Percentiles rank a stretch among this genome's conserved stretches.
Conservation (phyloP, 1,139 yeast species). For the Candida dubliniensis region DNA sequence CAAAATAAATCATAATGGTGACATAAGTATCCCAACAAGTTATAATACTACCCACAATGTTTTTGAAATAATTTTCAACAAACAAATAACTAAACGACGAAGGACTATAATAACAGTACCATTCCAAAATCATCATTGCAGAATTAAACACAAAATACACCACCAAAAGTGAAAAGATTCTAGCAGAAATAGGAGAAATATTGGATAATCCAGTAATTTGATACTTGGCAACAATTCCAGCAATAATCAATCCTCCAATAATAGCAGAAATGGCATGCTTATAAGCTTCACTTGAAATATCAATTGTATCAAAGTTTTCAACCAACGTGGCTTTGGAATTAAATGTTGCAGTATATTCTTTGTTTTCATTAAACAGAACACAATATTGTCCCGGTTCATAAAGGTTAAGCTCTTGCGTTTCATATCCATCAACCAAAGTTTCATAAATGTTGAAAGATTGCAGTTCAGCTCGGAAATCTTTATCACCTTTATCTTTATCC, state of each 20-base stretch:
- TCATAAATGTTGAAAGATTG: background rate
- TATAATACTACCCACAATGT: background rate
- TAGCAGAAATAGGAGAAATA: background rate
- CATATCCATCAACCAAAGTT: background rate
- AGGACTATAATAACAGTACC: background rate
- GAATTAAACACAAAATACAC: background rate
- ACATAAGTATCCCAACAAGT: background rate
- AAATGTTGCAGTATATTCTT: background rate
- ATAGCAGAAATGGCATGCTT: background rate
- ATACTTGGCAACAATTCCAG: background rate
- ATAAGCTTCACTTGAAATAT: background rate
- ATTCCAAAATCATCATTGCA: background rate
- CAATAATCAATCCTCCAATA: conserved; percentile 1
- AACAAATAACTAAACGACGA: background rate
- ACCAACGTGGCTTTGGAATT: background rate
- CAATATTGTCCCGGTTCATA: conserved; percentile 1
- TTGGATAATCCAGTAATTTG: background rate
- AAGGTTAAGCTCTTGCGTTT: background rate
- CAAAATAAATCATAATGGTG: background rate
- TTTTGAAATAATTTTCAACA: background rate
- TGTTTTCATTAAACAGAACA: conserved; percentile 3
- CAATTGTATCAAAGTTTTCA: background rate
- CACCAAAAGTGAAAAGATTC: background rate
- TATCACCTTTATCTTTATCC: conserved; percentile 2
- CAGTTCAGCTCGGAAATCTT: background rate